Evolutionary conservation across 2,329 filamentous ascomycete genomes (phyloP).

Genomic region (Onygena corvina): DNA sequence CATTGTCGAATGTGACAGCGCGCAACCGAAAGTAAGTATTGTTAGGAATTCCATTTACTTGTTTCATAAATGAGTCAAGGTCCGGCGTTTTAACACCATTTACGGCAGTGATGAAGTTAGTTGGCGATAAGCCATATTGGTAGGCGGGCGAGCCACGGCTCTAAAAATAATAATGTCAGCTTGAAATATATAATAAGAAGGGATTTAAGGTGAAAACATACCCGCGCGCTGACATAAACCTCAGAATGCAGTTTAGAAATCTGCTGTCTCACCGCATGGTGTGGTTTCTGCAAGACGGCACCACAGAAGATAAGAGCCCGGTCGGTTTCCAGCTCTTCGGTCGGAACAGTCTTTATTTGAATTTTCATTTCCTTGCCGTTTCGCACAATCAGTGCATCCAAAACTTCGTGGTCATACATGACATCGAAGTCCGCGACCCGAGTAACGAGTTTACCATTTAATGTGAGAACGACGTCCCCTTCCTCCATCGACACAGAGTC

Average conservation of each 20-base stretch:
- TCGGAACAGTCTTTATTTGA: constrained; percentile 71
- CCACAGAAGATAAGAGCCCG: constrained; percentile 91
- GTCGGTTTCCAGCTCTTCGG: constrained; percentile 82
- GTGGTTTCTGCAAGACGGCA: constrained; percentile 80
- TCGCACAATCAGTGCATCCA: constrained; percentile 78
- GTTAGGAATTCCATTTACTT: constrained; percentile 78
- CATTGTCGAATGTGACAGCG: constrained; percentile 96
- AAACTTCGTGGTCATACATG: constrained; percentile 79
- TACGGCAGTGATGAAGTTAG: constrained; percentile 94
- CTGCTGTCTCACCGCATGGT: constrained; percentile 92
- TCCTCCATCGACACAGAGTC: constrained; percentile 60
- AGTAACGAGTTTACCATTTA: constrained; percentile 88
- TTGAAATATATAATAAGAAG: background rate
- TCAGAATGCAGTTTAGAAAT: constrained; percentile 94
- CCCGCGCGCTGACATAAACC: constrained; percentile 81
- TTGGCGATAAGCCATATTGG: constrained; percentile 84
- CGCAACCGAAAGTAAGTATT: constrained; percentile 97
- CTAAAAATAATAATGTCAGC: constrained; percentile 17
- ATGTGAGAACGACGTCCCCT: constrained; percentile 79
- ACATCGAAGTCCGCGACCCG: constrained; percentile 85
- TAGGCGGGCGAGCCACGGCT: constrained; percentile 73
- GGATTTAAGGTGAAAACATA: constrained; percentile 19
- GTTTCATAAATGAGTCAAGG: constrained; percentile 64
- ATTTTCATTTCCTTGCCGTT: constrained; percentile 68
- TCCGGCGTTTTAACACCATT: constrained; percentile 79